These are phyloP conservation scores for Elymus sibiricus DNA, from an alignment of 176 grass and related monocot genomes.

Conservation along the genomic window DNA sequence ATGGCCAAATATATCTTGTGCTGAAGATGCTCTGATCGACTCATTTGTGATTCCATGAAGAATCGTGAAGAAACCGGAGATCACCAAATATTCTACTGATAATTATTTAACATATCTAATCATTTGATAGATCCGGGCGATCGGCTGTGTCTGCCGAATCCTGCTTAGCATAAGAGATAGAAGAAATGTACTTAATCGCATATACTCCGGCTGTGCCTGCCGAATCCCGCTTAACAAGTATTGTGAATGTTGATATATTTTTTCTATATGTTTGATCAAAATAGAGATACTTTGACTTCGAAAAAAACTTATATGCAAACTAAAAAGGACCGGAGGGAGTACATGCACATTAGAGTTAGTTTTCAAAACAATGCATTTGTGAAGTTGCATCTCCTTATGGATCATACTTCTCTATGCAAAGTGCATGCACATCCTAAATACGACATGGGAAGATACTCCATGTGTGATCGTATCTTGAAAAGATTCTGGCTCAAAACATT, in stretches of 20 bases:
- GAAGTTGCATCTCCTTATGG: background rate
- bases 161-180: background rate
- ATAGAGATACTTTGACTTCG: too few relatives aligned
- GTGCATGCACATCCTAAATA: background rate
- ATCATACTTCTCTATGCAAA: background rate
- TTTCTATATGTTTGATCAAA: too few relatives aligned
- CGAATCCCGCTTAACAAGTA: too few relatives aligned
- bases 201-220: too few relatives aligned
- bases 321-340: too few relatives aligned
- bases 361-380: too few relatives aligned
- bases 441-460: background rate
- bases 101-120: background rate
- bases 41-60: background rate
- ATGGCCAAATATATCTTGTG: too few relatives aligned
- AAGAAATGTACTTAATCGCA: background rate
- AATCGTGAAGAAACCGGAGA: background rate
- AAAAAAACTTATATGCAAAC: too few relatives aligned
- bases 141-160: background rate
- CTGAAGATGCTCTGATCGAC: background rate
- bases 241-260: too few relatives aligned
- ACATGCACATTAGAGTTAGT: background rate
- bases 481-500: slow-evolving; percentile 18
- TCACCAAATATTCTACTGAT: background rate
- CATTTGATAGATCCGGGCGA: background rate
- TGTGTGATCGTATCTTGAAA: slow-evolving; percentile 6